These are phyloP conservation scores for Bryum argenteum DNA, from an alignment of 225 moss, liverwort and hornwort genomes.

Conservation along the genomic window DNA sequence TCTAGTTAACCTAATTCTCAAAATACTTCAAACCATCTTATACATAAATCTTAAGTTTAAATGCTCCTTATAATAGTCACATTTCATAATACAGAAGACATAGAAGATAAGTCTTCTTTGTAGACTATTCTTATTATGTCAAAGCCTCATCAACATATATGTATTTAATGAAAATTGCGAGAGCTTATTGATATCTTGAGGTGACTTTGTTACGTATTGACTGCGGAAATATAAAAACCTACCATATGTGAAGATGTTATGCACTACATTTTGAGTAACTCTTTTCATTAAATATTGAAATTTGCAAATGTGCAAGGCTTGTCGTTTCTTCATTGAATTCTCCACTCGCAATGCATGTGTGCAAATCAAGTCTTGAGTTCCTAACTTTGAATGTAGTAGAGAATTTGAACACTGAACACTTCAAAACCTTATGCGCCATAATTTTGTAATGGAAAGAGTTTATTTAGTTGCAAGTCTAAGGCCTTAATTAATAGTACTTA, in stretches of 20 bases:
- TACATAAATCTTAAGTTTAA: background rate
- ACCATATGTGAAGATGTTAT: fast-evolving
- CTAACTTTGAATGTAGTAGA: background rate
- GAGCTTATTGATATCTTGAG: background rate
- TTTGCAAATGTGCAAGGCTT: background rate
- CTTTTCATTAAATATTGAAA: background rate
- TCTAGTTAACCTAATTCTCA: too few relatives aligned
- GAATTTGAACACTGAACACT: background rate
- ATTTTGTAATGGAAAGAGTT: background rate
- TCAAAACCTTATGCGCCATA: background rate
- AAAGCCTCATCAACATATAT: background rate
- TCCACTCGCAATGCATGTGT: background rate
- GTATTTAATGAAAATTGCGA: background rate
- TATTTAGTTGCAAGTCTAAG: too few relatives aligned
- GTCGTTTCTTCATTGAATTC: background rate
- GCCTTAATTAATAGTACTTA: too few relatives aligned
- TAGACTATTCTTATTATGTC: background rate
- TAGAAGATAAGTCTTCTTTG: too few relatives aligned
- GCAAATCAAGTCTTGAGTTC: background rate
- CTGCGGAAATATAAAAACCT: background rate
- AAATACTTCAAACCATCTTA: too few relatives aligned
- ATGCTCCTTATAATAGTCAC: too few relatives aligned
- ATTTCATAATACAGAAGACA: too few relatives aligned
- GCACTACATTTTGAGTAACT: background rate
- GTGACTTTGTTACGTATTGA: background rate